Conservation (phyloP, 192 early-diverging fungal genomes). For the Spizellomyces punctatus region DNA sequence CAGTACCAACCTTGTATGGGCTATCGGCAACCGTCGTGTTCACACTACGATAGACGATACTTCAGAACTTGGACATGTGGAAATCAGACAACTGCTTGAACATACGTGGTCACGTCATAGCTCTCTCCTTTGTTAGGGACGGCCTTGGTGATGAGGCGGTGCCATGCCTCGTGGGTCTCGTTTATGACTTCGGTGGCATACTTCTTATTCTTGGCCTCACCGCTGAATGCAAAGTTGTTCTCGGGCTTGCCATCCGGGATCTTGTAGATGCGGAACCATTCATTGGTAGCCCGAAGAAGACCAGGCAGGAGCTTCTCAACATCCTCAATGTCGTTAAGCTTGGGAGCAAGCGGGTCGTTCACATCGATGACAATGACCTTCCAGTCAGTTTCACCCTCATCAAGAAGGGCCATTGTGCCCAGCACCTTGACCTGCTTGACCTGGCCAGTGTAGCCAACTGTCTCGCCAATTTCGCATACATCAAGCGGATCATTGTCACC, state of each 20-base stretch:
- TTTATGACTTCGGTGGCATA: constrained; percentile 89
- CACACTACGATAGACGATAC: constrained; percentile 38
- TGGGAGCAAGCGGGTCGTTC: constrained; percentile 94
- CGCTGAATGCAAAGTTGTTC: constrained; percentile 98
- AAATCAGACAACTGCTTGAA: not conserved
- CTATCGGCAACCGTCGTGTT: constrained; percentile 71
- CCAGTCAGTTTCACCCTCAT: constrained; percentile 99
- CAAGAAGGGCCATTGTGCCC: constrained; percentile 97
- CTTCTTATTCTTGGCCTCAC: constrained; percentile 70
- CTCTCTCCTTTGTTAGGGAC: constrained; percentile 66
- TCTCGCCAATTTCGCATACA: constrained; percentile 98
- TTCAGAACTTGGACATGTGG: no score
- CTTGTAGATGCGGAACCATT: constrained; percentile 99
- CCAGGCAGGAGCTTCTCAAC: constrained; percentile 97
- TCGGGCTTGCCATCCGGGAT: constrained; percentile 99
- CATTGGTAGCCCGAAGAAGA: constrained; percentile 93
- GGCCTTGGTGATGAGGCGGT: constrained; percentile 70
- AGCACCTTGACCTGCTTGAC: constrained; percentile 99
- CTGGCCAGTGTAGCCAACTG: constrained; percentile 88
- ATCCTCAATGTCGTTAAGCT: constrained; percentile 99
- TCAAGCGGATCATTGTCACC: constrained; percentile 99
- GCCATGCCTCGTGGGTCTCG: constrained; percentile 96
- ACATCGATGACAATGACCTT: constrained; percentile 98
- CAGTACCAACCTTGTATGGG: constrained; percentile 68
- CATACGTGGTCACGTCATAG: constrained; percentile 75